These are phyloP conservation scores for Sphagnum tenellum DNA, from an alignment of 225 moss, liverwort and hornwort species.

Conservation along the genomic window DNA sequence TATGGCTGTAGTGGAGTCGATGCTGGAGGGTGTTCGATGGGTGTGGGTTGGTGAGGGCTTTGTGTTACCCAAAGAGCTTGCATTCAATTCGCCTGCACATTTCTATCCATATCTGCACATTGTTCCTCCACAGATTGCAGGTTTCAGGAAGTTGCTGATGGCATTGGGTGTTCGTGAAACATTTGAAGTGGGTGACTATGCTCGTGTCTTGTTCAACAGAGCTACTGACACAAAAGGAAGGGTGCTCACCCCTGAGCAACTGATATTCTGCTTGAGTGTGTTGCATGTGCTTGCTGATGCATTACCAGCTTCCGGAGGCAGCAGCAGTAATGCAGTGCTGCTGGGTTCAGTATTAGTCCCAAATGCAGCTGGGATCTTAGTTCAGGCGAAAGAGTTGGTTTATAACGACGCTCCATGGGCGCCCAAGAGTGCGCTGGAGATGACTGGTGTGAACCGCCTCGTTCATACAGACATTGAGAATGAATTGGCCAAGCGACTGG, in stretches of 20 bases:
- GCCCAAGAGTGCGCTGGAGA: constrained; percentile 66
- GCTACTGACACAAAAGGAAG: constrained; percentile 47
- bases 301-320: constrained; percentile 33
- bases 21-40: constrained; percentile 62
- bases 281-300: constrained; percentile 72
- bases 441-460: constrained; percentile 61
- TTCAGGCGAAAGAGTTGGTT: constrained; percentile 62
- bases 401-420: constrained; percentile 88
- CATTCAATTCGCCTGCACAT: constrained; percentile 88
- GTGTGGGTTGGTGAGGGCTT: constrained; percentile 88
- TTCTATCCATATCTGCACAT: constrained; percentile 84
- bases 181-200: constrained; percentile 67
- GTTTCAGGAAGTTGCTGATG: constrained; percentile 50
- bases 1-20: constrained; percentile 35
- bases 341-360: constrained; percentile 55
- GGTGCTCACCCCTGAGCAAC: constrained; percentile 47
- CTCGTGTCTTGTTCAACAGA: constrained; percentile 53
- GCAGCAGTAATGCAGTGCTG: constrained; percentile 27
- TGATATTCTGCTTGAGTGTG: constrained; percentile 68
- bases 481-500: constrained; percentile 63
- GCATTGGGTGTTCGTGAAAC: constrained; percentile 70
- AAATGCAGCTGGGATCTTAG: constrained; percentile 55
- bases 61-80: constrained; percentile 64
- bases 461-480: constrained; percentile 77
- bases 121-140: constrained; percentile 68